These are phyloP conservation scores for Pulveroboletus frians DNA, from an alignment of 768 basidiomycete species.

Conservation along the genomic window DNA sequence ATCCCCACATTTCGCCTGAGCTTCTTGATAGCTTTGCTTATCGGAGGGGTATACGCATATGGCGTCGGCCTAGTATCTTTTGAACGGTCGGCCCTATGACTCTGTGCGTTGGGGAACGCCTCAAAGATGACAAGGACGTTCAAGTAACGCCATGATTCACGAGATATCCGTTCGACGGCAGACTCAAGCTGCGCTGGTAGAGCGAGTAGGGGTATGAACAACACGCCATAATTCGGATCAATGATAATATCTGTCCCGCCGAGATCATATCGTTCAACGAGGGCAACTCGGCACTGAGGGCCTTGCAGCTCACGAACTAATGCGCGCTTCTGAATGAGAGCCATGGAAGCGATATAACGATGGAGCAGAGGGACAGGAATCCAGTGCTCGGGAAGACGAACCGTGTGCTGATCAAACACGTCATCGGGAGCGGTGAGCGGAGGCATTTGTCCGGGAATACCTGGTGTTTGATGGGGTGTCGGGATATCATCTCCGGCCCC, in stretches of 20 bases:
- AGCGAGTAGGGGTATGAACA: conserved; percentile 42
- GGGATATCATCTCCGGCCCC: conserved; percentile 13
- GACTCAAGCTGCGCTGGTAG: conserved; percentile 48
- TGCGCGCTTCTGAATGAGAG: conserved; percentile 61
- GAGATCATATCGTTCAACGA: conserved; percentile 62
- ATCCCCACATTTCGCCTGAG: conserved; percentile 60
- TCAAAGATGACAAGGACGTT: conserved; percentile 60
- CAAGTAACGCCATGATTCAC: conserved; percentile 60
- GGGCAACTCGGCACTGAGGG: conserved; percentile 41
- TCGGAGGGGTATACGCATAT: conserved; percentile 58
- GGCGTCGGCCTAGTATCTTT: conserved; percentile 7
- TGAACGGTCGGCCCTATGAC: conserved; percentile 20
- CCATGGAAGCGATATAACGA: conserved; percentile 65
- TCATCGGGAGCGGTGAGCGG: conserved; percentile 35
- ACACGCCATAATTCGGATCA: conserved; percentile 54
- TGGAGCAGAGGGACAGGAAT: conserved; percentile 37
- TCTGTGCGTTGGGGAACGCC: conserved; percentile 51
- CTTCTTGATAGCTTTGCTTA: conserved; percentile 65
- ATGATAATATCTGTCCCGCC: conserved; percentile 61
- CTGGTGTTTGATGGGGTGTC: conserved; percentile 2
- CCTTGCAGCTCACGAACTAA: conserved; percentile 50
- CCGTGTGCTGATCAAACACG: conserved; percentile 40
- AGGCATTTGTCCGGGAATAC: conserved; percentile 10
- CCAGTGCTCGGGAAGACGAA: conserved; percentile 36
- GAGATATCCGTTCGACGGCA: conserved; percentile 40